These are phyloP conservation scores for Kodamaea restingae DNA, from an alignment of 805 yeast genomes.

Conservation along the genomic window DNA sequence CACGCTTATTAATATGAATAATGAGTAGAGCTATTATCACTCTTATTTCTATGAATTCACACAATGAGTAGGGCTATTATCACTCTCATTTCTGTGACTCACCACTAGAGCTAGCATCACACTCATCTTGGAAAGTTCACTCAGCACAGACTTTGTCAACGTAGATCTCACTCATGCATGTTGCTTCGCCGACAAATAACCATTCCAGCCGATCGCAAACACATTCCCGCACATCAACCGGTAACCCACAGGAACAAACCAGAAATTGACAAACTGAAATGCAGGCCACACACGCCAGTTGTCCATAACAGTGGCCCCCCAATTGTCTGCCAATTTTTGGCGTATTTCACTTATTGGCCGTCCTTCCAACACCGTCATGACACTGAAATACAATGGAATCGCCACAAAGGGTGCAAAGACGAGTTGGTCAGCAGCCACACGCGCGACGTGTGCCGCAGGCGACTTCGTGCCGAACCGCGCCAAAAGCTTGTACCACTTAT, in stretches of 20 bases:
- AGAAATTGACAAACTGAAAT: conserved; percentile 76
- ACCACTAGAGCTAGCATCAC: too few relatives aligned
- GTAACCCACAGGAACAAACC: conserved; percentile 66
- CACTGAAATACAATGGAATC: conserved; percentile 65
- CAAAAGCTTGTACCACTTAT: conserved; percentile 61
- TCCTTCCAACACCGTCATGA: conserved; percentile 63
- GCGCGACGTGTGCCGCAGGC: conserved; percentile 13
- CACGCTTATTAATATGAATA: too few relatives aligned
- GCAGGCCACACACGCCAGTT: conserved; percentile 92
- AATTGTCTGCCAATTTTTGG: conserved; percentile 45
- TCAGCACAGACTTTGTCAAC: background rate
- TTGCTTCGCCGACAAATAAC: conserved; percentile 57
- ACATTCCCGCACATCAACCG: conserved; percentile 67
- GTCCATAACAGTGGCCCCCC: conserved; percentile 62
- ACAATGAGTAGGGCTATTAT: too few relatives aligned
- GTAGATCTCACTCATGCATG: conserved; percentile 12
- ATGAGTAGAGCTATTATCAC: too few relatives aligned
- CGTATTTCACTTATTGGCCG: conserved; percentile 34
- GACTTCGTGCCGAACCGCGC: conserved; percentile 2
- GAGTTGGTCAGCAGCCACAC: conserved; percentile 70
- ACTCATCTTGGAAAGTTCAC: too few relatives aligned
- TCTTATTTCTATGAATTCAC: too few relatives aligned
- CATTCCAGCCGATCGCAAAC: conserved; percentile 79
- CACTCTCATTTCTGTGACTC: too few relatives aligned
- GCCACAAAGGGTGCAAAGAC: conserved; percentile 71